These are phyloP conservation scores for Solanum peruvianum DNA, from an alignment of 257 asterid species.

Conservation along the genomic window DNA sequence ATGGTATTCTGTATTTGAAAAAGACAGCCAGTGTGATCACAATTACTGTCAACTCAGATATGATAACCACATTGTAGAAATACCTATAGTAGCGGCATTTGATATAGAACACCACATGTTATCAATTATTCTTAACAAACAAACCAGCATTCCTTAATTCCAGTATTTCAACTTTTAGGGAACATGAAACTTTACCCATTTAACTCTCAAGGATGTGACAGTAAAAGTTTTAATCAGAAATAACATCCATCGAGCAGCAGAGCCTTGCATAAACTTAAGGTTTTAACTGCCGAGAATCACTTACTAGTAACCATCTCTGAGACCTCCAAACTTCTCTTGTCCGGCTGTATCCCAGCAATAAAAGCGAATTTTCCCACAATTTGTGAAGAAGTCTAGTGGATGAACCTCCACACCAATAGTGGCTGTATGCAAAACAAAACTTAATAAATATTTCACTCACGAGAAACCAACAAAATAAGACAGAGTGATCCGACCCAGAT, in stretches of 20 bases:
- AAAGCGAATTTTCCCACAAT: conserved; percentile 64
- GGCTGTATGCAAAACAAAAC: conserved; percentile 21
- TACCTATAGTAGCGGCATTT: neutral
- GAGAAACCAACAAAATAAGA: neutral
- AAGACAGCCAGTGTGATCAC: neutral
- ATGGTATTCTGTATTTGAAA: neutral
- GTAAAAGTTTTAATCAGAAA: neutral
- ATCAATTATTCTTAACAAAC: neutral
- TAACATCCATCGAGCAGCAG: neutral
- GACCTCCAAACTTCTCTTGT: conserved; percentile 74
- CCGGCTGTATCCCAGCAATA: conserved; percentile 90
- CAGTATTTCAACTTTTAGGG: neutral
- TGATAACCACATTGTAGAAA: neutral
- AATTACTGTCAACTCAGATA: neutral
- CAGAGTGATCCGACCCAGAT: neutral
- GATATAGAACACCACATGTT: neutral
- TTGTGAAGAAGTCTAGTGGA: conserved; percentile 70
- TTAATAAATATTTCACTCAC: neutral
- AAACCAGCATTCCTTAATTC: neutral
- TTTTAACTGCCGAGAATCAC: conserved; percentile 2
- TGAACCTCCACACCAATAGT: conserved; percentile 83
- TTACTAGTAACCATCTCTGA: conserved; percentile 78
- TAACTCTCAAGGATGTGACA: neutral
- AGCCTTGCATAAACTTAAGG: neutral
- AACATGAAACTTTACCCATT: neutral